phyloP scores from a whole-genome alignment of 2,329 filamentous ascomycete genomes.

The Talaromyces funiculosus region DNA sequence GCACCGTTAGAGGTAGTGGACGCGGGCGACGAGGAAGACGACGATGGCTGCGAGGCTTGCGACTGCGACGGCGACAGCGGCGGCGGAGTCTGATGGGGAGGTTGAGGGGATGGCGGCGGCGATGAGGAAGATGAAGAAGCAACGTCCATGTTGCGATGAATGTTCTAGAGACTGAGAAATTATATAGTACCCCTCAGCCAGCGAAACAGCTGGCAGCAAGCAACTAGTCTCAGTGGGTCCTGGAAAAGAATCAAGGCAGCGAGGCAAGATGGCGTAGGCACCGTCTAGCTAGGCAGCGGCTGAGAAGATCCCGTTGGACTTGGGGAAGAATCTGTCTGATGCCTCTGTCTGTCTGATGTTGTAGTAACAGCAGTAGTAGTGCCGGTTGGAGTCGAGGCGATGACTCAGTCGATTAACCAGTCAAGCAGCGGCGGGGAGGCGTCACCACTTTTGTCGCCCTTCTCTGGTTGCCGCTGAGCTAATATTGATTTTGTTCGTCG shows the following conservation, averaged over 20 bases:
- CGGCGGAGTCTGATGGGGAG: background rate
- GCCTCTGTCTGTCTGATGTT: background rate
- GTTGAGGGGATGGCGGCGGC: background rate
- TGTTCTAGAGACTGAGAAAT: background rate
- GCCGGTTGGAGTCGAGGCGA: background rate
- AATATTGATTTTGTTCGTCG: background rate
- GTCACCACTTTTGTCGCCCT: background rate
- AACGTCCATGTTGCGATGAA: background rate
- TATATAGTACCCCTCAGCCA: background rate
- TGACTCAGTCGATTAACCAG: background rate
- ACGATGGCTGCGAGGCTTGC: background rate
- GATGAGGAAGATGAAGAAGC: slow-evolving; percentile 2
- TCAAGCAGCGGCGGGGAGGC: slow-evolving; percentile 2
- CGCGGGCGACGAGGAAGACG: slow-evolving; percentile 1
- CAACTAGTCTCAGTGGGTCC: slow-evolving; percentile 1
- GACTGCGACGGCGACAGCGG: background rate
- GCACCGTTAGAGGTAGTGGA: background rate
- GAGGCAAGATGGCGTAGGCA: background rate
- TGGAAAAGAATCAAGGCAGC: background rate
- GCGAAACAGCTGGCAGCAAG: background rate
- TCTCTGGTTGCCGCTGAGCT: slow-evolving; percentile 5
- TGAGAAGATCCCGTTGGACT: background rate
- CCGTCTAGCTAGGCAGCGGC: background rate
- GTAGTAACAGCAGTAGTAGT: background rate
- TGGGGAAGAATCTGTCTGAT: background rate